A percentile compares a stretch with the other conserved stretches of the same genome.
phyloP scores from a whole-genome alignment of 2,329 filamentous ascomycete species.

The Colletotrichum cordylinicola region DNA sequence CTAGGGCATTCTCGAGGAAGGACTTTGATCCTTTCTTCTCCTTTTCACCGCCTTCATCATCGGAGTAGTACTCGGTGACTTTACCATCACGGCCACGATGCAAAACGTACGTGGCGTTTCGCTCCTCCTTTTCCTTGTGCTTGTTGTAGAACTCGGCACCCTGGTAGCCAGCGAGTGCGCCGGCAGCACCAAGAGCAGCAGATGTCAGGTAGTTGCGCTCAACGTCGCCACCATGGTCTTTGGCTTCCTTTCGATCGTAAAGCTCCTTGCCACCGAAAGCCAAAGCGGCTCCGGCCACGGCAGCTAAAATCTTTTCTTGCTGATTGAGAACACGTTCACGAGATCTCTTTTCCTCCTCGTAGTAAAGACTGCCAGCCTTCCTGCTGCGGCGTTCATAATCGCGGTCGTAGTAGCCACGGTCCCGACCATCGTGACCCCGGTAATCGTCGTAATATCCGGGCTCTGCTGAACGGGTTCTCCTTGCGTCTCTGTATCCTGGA shows the following conservation, averaged over 20 bases:
- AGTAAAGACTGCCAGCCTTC: slow-evolving; percentile 55
- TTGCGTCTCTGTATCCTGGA: slow-evolving; percentile 61
- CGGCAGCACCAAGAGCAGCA: slow-evolving; percentile 67
- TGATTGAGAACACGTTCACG: slow-evolving; percentile 59
- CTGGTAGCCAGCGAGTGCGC: slow-evolving; percentile 68
- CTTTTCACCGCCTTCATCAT: slow-evolving; percentile 55
- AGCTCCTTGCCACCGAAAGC: slow-evolving; percentile 72
- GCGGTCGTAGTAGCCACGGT: slow-evolving; percentile 51
- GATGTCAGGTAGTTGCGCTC: slow-evolving; percentile 65
- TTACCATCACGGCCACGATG: slow-evolving; percentile 61
- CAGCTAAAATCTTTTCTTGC: slow-evolving; percentile 71
- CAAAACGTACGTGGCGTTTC: slow-evolving; percentile 57
- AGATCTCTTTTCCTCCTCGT: slow-evolving; percentile 63
- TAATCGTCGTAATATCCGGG: slow-evolving; percentile 62
- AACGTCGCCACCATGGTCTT: slow-evolving; percentile 52
- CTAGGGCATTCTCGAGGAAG: slow-evolving; percentile 67
- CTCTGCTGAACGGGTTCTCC: slow-evolving; percentile 70
- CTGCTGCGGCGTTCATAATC: slow-evolving; percentile 54
- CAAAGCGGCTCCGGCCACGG: slow-evolving; percentile 68
- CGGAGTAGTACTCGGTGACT: slow-evolving; percentile 61
- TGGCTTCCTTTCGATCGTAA: slow-evolving; percentile 67
- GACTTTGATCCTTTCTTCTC: slow-evolving; percentile 68
- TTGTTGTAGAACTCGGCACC: slow-evolving; percentile 70
- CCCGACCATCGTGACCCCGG: slow-evolving; percentile 50
- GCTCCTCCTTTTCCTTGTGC: slow-evolving; percentile 59